Base-by-base conservation (phyloP, 2,329 filamentous ascomycete species). In the Clonostachys byssicola region DNA sequence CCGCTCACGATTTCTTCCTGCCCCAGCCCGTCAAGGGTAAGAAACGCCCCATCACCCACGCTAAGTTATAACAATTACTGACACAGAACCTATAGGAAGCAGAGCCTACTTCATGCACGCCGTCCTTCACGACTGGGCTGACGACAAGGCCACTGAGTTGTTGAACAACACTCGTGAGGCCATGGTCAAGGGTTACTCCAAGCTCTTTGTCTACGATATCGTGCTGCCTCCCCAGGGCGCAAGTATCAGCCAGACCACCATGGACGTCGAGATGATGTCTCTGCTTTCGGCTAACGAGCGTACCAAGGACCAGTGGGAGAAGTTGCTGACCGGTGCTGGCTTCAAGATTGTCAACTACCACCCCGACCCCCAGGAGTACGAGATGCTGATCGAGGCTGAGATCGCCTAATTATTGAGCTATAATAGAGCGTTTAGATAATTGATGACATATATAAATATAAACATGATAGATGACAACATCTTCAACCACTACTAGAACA, bases 1-100 rank as follows among this genome's bases (percentile, higher is more conserved):
- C 74, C 60, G 57, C 54, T 3, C 63, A 78, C 48, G 68, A 78
- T 50, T 77, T 78, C 48, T 68, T 69, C 48, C 70, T 60, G 0
- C 63, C 68, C 41, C 71, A 78, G 51, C 71, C 68, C 1, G 52
- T 77, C 33, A 34, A 58, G 33, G 70, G 23, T 30, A 30, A 30
- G 23, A 30, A 30, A 4, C 23, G 10, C 23, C 4, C 23, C 23
- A 30, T 10, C 23, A 30, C 23, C 23, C 9, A 10, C 23, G 23
- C 23, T 30, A 30, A 30, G 23, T 10, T 2, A 10, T 10, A 30
- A 30, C 10, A 8, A 6, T 30, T 30, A 9, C 23, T 30, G 10
- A 30, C 23, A 30, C 23, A 30, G 9, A 3, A 10, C 9, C 4
- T 30, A 30, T 30, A 30, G 23, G 72, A 40, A 60, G 56, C 5